Evolutionary conservation across 192 early-diverging fungal genomes (phyloP).

Genomic region (Dissophora globulifera): DNA sequence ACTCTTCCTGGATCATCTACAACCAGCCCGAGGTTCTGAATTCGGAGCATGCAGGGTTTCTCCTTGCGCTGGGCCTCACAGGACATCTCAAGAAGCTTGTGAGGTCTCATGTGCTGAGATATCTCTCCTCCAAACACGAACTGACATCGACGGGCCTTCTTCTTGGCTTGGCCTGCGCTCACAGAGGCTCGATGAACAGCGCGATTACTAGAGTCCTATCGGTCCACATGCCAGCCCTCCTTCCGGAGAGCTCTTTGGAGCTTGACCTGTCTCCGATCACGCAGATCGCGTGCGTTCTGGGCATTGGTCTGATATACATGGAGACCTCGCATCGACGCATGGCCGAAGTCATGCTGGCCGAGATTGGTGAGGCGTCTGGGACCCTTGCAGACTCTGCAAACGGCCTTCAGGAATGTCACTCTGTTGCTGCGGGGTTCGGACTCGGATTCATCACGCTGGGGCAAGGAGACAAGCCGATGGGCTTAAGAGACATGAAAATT

Average conservation of each 20-base stretch:
- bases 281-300: constrained; percentile 76
- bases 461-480: constrained; percentile 59
- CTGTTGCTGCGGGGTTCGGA: constrained; percentile 84
- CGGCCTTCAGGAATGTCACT: constrained; percentile 68
- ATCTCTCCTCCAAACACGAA: constrained; percentile 74
- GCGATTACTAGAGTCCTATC: constrained; percentile 75
- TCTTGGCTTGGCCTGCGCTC: constrained; percentile 78
- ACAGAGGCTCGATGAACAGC: constrained; percentile 71
- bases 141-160: constrained; percentile 78
- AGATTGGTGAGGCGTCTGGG: constrained; percentile 60
- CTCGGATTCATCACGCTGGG: constrained; percentile 86
- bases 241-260: constrained; percentile 67
- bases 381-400: constrained; percentile 21
- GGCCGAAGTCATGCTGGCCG: constrained; percentile 77
- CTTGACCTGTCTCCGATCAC: constrained; percentile 72
- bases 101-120: constrained; percentile 66
- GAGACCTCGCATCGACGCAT: constrained; percentile 73
- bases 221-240: constrained; percentile 79
- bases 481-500: constrained; percentile 67
- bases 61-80: constrained; percentile 83
- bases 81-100: constrained; percentile 78
- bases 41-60: constrained; percentile 79
- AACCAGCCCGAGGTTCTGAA: constrained; percentile 68
- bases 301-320: constrained; percentile 82
- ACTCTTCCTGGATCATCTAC: constrained; percentile 84